A percentile compares a stretch with the other conserved stretches of the same genome.
Evolutionary conservation across 768 basidiomycete species (phyloP).

Genomic region (Phaeolepiota aurea): DNA sequence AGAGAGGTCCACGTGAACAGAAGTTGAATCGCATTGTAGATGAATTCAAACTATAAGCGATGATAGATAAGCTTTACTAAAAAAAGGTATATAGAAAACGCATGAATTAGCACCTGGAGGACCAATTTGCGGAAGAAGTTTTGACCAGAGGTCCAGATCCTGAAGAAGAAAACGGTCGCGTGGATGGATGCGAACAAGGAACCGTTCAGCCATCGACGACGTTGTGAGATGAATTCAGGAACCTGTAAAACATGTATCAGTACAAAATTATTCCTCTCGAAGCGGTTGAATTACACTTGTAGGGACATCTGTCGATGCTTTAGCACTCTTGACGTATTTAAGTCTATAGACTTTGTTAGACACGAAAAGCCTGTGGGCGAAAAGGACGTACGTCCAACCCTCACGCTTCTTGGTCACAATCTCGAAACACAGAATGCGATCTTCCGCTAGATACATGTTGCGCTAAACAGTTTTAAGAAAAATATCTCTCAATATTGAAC

Average conservation of each 20-base stretch:
- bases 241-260: conserved; percentile 29
- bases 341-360: conserved; percentile 31
- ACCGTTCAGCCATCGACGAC: conserved; percentile 83
- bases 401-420: conserved; percentile 86
- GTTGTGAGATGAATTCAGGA: conserved; percentile 92
- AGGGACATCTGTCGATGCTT: conserved; percentile 94
- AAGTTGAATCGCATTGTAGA: conserved; percentile 86
- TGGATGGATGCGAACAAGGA: conserved; percentile 92
- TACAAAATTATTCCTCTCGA: too few relatives aligned
- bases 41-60: conserved; percentile 66
- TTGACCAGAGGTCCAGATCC: conserved; percentile 91
- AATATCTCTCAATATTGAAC: too few relatives aligned
- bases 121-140: conserved; percentile 75
- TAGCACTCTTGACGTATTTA: conserved; percentile 89
- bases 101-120: conserved; percentile 39
- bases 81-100: not conserved
- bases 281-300: conserved; percentile 41
- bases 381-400: conserved; percentile 62
- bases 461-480: too few relatives aligned
- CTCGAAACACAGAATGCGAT: conserved; percentile 89
- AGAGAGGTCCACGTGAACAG: conserved; percentile 92
- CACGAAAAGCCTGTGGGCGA: conserved; percentile 7
- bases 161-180: conserved; percentile 81
- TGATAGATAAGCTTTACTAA: too few relatives aligned
- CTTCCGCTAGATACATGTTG: conserved; percentile 90